phyloP scores from a whole-genome alignment of 1,139 yeast genomes.

The Hansenula sp. region DNA sequence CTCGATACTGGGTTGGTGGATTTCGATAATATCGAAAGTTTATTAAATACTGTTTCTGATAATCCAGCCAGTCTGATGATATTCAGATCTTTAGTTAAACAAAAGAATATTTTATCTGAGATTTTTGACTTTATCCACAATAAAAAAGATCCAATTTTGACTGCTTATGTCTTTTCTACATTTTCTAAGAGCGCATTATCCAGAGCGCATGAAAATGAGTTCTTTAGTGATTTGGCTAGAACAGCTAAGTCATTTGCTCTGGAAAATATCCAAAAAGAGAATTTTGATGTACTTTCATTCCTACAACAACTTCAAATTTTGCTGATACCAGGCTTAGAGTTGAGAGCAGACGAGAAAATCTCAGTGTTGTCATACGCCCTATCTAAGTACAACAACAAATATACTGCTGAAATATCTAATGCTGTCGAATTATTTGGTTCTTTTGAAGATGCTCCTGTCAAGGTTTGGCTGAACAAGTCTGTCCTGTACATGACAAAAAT shows the following conservation, averaged over 20 bases:
- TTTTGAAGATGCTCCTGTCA: conserved; percentile 16
- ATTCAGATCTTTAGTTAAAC: conserved; percentile 8
- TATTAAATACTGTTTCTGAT: conserved; percentile 7
- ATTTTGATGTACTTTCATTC: conserved; percentile 15
- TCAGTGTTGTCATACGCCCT: conserved; percentile 22
- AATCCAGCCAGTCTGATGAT: conserved; percentile 4
- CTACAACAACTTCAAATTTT: conserved; percentile 15
- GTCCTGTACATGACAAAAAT: conserved; percentile 58
- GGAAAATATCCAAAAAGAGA: conserved; percentile 10
- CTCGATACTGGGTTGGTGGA: conserved; percentile 12
- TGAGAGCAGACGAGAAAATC: conserved; percentile 19
- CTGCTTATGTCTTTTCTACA: conserved; percentile 18
- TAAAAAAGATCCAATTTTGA: conserved; percentile 6
- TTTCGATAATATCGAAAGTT: conserved; percentile 8
- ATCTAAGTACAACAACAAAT: conserved; percentile 24
- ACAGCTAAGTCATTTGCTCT: conserved; percentile 13
- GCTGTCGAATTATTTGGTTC: conserved; percentile 17
- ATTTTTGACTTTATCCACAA: conserved; percentile 8
- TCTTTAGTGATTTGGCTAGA: conserved; percentile 3
- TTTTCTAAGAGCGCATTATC: conserved; percentile 6
- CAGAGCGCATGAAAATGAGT: too few species aligned
- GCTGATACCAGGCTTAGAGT: conserved; percentile 4
- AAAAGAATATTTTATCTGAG: neutral
- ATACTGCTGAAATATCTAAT: conserved; percentile 24
- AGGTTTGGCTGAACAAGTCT: conserved; percentile 38